phyloP scores from a whole-genome alignment of 169 alveolate genomes.

The Plasmodium falciparum region DNA sequence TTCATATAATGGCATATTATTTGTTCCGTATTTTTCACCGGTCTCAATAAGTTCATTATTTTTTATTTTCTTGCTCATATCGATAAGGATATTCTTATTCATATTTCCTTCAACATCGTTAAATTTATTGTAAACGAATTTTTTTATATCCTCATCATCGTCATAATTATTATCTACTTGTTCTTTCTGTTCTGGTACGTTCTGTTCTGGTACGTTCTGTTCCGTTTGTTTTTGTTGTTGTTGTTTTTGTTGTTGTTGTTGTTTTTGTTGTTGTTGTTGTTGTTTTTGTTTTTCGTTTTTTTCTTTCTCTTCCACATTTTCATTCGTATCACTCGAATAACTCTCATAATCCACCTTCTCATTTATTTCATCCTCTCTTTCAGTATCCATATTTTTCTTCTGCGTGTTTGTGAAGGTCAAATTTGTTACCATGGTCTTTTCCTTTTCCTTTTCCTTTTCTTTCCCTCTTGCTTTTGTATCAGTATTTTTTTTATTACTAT shows the following conservation, averaged over 20 bases:
- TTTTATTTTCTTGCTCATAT: constrained; percentile 68
- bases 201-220: too few species aligned
- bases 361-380: neutral
- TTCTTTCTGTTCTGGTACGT: neutral
- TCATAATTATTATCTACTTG: too few species aligned
- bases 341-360: neutral
- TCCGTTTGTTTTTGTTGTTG: neutral
- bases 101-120: constrained; percentile 46
- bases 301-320: neutral
- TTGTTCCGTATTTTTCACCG: constrained; percentile 71
- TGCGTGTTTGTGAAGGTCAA: neutral
- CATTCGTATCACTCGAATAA: neutral
- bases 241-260: neutral
- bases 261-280: neutral
- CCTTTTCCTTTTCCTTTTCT: neutral
- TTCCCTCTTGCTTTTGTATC: neutral
- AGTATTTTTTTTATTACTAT: constrained; percentile 26
- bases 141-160: constrained; percentile 39
- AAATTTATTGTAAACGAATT: constrained; percentile 23
- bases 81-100: constrained; percentile 63
- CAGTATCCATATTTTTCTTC: neutral
- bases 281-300: too few species aligned
- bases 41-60: constrained; percentile 74
- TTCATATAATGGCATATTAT: constrained; percentile 75
- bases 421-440: neutral